These are phyloP conservation scores for Cerrena zonata DNA, from an alignment of 1,284 basidiomycete genomes.

Conservation along the genomic window DNA sequence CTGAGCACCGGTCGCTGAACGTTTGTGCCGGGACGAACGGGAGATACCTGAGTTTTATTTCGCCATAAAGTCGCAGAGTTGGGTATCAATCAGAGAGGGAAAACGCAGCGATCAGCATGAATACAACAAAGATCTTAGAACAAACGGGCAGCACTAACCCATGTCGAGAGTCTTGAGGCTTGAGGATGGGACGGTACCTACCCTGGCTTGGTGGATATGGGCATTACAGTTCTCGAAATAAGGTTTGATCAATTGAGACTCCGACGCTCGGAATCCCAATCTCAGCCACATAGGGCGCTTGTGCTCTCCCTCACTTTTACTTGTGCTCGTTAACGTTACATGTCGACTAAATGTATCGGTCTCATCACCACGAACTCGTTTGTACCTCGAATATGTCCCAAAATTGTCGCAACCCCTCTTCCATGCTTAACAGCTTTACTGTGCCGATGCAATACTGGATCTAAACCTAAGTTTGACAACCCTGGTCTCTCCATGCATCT, in stretches of 20 bases:
- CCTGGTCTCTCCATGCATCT: too few relatives aligned
- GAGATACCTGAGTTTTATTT: conserved; percentile 69
- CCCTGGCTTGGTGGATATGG: conserved; percentile 24
- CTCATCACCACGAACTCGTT: too few relatives aligned
- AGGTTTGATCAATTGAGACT: conserved; percentile 24
- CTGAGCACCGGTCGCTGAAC: conserved; percentile 87
- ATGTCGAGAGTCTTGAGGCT: conserved; percentile 34
- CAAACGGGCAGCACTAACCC: conserved; percentile 28
- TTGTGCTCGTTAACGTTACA: too few relatives aligned
- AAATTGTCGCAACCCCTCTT: too few relatives aligned
- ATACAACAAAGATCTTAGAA: conserved; percentile 2
- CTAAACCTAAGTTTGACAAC: too few relatives aligned
- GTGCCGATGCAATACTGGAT: too few relatives aligned
- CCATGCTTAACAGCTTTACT: too few relatives aligned
- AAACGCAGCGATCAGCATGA: conserved; percentile 6
- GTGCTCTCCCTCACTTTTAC: not conserved
- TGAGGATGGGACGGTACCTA: conserved; percentile 23
- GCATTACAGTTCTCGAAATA: conserved; percentile 28
- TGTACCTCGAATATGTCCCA: too few relatives aligned
- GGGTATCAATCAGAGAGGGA: conserved; percentile 2
- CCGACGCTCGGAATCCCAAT: conserved; percentile 14
- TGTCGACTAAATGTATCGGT: too few relatives aligned
- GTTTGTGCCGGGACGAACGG: conserved; percentile 91
- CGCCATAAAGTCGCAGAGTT: conserved; percentile 6
- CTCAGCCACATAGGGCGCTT: conserved; percentile 6